Base-by-base conservation (phyloP, 345 rosid genomes). In the Viola odorata region DNA sequence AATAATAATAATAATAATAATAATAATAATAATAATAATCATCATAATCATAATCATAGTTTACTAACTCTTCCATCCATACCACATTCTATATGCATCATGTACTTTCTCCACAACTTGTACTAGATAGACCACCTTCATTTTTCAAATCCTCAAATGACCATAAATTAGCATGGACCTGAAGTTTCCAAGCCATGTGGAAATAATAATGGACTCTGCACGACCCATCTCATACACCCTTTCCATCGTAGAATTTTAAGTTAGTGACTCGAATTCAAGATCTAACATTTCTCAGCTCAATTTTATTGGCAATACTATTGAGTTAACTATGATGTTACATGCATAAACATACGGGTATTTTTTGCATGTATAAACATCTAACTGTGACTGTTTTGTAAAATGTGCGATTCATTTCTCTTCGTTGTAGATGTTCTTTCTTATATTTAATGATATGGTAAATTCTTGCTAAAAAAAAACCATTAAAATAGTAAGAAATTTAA, bases 71-170 rank as follows among this genome's bases (percentile, higher is more conserved):
- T 4, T 58, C 50, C 12, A 45, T 48, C 62, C 41, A 56, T 64
- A 54, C 69, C 73, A 58, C 69, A 50, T 62, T 69, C 5, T 39
- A n/a, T n/a, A n/a, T n/a, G 36, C n/a, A 38, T 50, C 44, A 42
- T 54, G 42, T 51, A 42, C 48, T 40, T 14, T 37, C 15, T 44
- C 23, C 45, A n/a, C 50, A 0, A 9, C 32, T 47, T 36, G 44
- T 47, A 65, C 4, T 57, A 61, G 9, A 13, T 11, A 11, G 12
- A 49, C 13, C 15, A 12, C 8, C 45, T 56, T 40, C 59, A 56
- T 12, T 37, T 38, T 12, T n/a, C 2, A 13, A 59, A 12, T 52
- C 57, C 55, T 49, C 53, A 67, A 62, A 13, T 42, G 62, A 58
- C 41, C 51, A 50, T 58, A 58, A 36, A 50, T 58, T 41, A 14